Percentiles rank a stretch among this genome's conserved stretches.
phyloP scores from a whole-genome alignment of 768 basidiomycete species.

The Agaricus blazei region DNA sequence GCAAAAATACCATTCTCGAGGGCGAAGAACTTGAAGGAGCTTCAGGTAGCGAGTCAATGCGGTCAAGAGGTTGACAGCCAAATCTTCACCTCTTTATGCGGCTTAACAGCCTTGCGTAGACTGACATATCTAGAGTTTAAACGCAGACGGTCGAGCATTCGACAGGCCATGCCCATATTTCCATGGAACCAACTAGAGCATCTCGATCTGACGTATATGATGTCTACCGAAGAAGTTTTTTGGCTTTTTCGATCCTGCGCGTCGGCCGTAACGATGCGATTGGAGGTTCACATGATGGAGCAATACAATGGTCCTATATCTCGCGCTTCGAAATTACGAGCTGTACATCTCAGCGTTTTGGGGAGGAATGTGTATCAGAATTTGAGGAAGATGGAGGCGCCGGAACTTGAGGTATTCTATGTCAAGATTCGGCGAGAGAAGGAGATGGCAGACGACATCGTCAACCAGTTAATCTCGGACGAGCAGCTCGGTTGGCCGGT shows the following conservation, averaged over 20 bases:
- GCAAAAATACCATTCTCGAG: neutral
- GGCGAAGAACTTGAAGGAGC: neutral
- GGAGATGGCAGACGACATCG: neutral
- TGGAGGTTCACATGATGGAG: neutral
- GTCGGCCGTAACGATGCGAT: neutral
- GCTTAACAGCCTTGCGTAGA: conserved; percentile 2
- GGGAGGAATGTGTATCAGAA: conserved; percentile 1
- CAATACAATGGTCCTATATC: neutral
- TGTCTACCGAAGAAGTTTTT: conserved; percentile 3
- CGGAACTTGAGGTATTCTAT: conserved; percentile 5
- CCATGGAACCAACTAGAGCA: conserved; percentile 4
- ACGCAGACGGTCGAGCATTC: neutral
- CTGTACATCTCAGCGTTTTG: neutral
- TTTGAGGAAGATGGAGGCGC: conserved; percentile 4
- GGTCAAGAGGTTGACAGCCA: neutral
- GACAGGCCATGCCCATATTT: neutral
- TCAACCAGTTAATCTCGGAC: neutral
- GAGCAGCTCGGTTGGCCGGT: neutral
- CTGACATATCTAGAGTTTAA: neutral
- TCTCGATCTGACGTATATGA: conserved; percentile 5
- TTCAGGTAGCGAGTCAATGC: conserved; percentile 3
- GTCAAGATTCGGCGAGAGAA: conserved; percentile 1
- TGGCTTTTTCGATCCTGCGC: conserved; percentile 5
- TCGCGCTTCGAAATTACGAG: neutral
- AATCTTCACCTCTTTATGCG: neutral